Percentiles rank a stretch among this genome's conserved stretches.
These are phyloP conservation scores for Conticribra weissflogii DNA, from an alignment of 108 stramenopile species.

Conservation along the genomic window DNA sequence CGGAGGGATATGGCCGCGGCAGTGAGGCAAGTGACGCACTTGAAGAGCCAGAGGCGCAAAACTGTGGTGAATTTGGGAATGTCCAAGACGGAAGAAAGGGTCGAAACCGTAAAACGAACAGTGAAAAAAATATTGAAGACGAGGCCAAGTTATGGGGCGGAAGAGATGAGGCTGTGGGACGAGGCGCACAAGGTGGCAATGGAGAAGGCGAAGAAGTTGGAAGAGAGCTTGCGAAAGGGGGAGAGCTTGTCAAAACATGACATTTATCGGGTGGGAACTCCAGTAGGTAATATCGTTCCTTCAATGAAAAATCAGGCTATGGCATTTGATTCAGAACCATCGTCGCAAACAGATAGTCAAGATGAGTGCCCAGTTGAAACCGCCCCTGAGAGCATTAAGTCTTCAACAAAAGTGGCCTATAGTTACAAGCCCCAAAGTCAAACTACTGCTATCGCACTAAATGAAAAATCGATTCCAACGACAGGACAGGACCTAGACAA, in stretches of 20 bases:
- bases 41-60: slow-evolving; percentile 68
- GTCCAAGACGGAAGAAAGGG: slow-evolving; percentile 54
- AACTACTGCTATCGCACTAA: too few species aligned
- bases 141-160: slow-evolving; percentile 8
- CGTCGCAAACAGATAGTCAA: too few species aligned
- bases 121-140: slow-evolving; percentile 16
- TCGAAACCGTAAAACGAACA: slow-evolving; percentile 27
- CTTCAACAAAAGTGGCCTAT: too few species aligned
- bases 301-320: background rate
- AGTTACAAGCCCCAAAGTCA: too few species aligned
- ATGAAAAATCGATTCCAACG: too few species aligned
- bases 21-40: slow-evolving; percentile 60
- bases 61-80: slow-evolving; percentile 70
- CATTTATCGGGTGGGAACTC: slow-evolving; percentile 34
- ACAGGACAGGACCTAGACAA: background rate
- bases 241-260: slow-evolving; percentile 27
- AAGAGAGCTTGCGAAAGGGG: slow-evolving; percentile 32
- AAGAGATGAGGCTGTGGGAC: slow-evolving; percentile 43
- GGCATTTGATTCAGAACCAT: background rate
- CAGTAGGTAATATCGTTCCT: slow-evolving; percentile 16
- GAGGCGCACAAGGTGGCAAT: slow-evolving; percentile 33
- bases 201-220: slow-evolving; percentile 39
- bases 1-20: slow-evolving; percentile 63
- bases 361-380: too few species aligned
- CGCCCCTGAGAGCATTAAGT: too few species aligned